Evolutionary conservation across 139 green algal species (phyloP).

Genomic region (Coelastrella sp.): DNA sequence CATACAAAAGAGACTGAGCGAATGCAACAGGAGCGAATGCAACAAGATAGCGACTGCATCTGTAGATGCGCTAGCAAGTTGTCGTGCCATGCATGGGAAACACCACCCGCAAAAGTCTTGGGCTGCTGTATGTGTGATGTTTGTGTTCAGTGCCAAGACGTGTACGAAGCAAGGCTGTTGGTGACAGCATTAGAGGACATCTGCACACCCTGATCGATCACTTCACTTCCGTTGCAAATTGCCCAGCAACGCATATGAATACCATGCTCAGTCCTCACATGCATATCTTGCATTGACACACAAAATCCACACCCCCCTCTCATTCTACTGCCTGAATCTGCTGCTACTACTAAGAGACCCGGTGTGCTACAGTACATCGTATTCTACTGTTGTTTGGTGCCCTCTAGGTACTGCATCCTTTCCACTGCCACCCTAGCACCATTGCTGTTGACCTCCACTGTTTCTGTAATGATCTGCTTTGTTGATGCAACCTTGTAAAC

Average conservation of each 20-base stretch:
- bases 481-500: slow-evolving; percentile 72
- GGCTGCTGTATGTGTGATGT: background rate
- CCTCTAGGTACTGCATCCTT: slow-evolving; percentile 28
- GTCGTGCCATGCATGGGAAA: no score
- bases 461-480: slow-evolving; percentile 15
- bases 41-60: no score
- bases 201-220: background rate
- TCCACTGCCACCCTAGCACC: background rate
- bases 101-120: background rate
- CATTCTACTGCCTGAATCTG: no score
- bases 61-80: no score
- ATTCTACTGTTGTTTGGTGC: background rate
- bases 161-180: background rate
- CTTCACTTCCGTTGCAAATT: background rate
- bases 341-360: no score
- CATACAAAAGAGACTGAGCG: no score
- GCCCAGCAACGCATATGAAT: no score
- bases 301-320: no score
- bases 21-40: no score
- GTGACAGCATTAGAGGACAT: background rate
- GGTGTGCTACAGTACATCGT: no score
- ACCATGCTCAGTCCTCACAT: no score
- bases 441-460: background rate
- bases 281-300: no score
- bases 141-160: background rate